Conservation (phyloP, 331 rosid species). For the Saraca asoca region DNA sequence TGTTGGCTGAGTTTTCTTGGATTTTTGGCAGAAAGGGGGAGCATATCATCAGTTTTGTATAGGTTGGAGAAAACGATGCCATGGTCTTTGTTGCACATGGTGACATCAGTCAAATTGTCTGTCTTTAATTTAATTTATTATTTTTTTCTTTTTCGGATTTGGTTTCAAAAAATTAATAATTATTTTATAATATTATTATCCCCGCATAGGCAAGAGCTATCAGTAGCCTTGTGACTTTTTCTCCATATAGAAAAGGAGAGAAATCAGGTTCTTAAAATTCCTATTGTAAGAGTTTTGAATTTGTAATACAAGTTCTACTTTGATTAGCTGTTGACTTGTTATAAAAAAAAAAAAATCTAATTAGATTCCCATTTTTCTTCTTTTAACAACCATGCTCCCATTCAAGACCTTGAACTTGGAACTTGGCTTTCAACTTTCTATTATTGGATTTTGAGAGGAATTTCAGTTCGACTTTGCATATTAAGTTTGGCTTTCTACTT, state of each 20-base stretch:
- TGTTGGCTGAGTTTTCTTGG: neutral
- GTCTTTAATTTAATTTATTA: neutral
- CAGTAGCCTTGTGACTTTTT: conserved; percentile 19
- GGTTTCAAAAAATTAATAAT: conserved; percentile 28
- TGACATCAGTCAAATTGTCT: neutral
- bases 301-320: too few relatives aligned
- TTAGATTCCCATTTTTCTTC: too few relatives aligned
- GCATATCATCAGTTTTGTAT: neutral
- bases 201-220: neutral
- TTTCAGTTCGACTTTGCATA: too few relatives aligned
- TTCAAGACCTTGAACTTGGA: too few relatives aligned
- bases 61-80: conserved; percentile 26
- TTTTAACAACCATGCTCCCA: too few relatives aligned
- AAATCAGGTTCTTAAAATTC: neutral
- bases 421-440: too few relatives aligned
- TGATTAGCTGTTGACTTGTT: too few relatives aligned
- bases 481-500: too few relatives aligned
- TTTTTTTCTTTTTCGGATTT: conserved; percentile 23
- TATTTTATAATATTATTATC: neutral
- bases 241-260: conserved; percentile 3
- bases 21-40: conserved; percentile 2
- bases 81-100: neutral
- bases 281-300: neutral
- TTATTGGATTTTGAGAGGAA: too few relatives aligned
- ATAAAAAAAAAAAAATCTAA: too few relatives aligned